Conservation (phyloP, 306 rosid genomes). For the Cucurbita moschata region DNA sequence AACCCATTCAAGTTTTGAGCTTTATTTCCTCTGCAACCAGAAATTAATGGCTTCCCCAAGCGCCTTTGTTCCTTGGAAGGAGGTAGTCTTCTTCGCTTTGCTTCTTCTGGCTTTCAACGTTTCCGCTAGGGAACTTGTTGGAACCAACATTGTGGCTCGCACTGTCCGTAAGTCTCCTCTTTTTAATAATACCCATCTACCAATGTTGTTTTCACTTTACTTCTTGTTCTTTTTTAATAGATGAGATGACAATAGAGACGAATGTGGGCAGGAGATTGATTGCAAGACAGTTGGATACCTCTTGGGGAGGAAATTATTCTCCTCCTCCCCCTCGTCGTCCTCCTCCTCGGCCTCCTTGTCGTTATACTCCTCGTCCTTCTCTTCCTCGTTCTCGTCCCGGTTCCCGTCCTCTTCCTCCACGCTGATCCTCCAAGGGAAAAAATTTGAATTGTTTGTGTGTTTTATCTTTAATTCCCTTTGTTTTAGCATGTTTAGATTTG, state of each 20-base stretch:
- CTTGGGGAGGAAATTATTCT: neutral
- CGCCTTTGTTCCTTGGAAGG: neutral
- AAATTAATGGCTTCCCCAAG: neutral
- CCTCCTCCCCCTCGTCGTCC: neutral
- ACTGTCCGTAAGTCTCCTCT: neutral
- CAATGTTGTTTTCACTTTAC: neutral
- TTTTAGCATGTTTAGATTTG: no score
- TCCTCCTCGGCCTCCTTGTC: no score
- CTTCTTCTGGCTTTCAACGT: neutral
- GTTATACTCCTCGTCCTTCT: no score
- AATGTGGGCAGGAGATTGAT: neutral
- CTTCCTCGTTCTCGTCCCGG: no score
- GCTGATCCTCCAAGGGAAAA: no score
- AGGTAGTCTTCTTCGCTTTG: neutral
- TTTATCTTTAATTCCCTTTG: no score
- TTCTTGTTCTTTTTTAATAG: neutral
- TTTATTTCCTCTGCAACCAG: neutral
- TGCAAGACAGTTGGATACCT: neutral
- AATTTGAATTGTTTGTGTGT: no score
- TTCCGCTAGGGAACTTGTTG: neutral
- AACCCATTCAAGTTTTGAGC: neutral
- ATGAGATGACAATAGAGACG: neutral
- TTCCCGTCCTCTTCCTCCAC: no score
- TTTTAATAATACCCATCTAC: neutral
- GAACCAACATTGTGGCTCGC: neutral